A percentile compares a stretch with the other conserved stretches of the same genome.
phyloP scores from a whole-genome alignment of 2,329 filamentous ascomycete genomes.

The Penicillium sp. region DNA sequence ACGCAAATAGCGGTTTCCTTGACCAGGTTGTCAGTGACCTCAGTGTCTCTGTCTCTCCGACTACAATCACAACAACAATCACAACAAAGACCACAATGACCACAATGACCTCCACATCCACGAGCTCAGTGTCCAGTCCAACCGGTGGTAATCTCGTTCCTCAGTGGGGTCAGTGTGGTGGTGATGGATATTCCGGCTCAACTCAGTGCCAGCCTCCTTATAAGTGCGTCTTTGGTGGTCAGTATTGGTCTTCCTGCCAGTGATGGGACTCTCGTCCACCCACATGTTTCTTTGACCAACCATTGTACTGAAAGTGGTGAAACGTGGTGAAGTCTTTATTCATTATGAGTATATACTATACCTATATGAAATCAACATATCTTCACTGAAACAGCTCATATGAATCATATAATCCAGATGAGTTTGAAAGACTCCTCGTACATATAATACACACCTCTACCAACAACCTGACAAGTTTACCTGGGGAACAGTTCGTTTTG shows the following conservation, averaged over 20 bases:
- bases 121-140: background rate
- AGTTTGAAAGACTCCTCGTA: no score
- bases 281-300: no score
- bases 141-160: background rate
- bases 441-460: no score
- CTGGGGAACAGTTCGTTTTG: no score
- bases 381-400: no score
- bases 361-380: no score
- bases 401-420: no score
- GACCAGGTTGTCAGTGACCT: constrained; percentile 17
- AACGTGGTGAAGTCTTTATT: no score
- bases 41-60: background rate
- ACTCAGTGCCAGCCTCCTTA: constrained; percentile 15
- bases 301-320: no score
- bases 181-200: constrained; percentile 12
- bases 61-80: constrained; percentile 20
- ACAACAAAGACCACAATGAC: constrained; percentile 29
- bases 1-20: constrained; percentile 58
- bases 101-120: background rate
- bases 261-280: background rate
- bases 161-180: constrained; percentile 19
- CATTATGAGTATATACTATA: no score
- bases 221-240: constrained; percentile 3
- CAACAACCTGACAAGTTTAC: no score
- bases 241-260: constrained; percentile 14